Evolutionary conservation across 257 asterid species (phyloP).

Genomic region (Plantago major): DNA sequence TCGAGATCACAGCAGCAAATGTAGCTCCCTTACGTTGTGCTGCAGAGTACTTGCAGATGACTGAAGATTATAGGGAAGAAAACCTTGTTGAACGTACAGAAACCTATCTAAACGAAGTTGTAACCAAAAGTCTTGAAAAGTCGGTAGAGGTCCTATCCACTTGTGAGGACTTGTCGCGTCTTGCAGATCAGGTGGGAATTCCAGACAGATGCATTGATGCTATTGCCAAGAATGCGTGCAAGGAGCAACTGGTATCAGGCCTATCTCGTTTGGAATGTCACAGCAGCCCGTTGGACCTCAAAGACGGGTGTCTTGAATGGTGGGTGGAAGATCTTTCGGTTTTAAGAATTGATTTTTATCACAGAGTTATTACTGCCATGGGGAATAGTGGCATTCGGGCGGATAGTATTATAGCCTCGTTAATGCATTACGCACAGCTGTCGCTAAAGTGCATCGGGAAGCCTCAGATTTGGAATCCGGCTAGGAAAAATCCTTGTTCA

Average conservation of each 20-base stretch:
- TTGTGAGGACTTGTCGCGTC: constrained; percentile 42
- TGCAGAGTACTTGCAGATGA: constrained; percentile 63
- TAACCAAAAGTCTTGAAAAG: constrained; percentile 43
- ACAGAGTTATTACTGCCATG: constrained; percentile 64
- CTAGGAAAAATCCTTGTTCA: constrained; percentile 43
- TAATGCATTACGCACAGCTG: constrained; percentile 76
- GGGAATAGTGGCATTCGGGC: constrained; percentile 72
- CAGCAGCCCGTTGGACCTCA: constrained; percentile 41
- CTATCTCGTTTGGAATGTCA: constrained; percentile 50
- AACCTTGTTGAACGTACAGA: constrained; percentile 52
- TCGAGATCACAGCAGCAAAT: constrained; percentile 54
- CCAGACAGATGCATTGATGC: constrained; percentile 33
- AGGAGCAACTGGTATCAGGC: constrained; percentile 58
- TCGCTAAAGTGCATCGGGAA: constrained; percentile 55
- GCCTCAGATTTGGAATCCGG: constrained; percentile 30
- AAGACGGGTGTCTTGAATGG: constrained; percentile 53
- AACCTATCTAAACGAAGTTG: constrained; percentile 45
- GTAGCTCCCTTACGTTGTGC: constrained; percentile 59
- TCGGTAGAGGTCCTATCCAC: constrained; percentile 49
- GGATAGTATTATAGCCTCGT: constrained; percentile 67
- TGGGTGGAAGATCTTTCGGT: constrained; percentile 73
- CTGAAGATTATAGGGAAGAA: constrained; percentile 41
- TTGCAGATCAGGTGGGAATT: constrained; percentile 50
- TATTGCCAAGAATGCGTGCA: constrained; percentile 45
- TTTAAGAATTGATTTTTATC: constrained; percentile 70